These are phyloP conservation scores for Rhexocercosporidium sp. DNA, from an alignment of 2,329 filamentous ascomycete species.

Conservation along the genomic window DNA sequence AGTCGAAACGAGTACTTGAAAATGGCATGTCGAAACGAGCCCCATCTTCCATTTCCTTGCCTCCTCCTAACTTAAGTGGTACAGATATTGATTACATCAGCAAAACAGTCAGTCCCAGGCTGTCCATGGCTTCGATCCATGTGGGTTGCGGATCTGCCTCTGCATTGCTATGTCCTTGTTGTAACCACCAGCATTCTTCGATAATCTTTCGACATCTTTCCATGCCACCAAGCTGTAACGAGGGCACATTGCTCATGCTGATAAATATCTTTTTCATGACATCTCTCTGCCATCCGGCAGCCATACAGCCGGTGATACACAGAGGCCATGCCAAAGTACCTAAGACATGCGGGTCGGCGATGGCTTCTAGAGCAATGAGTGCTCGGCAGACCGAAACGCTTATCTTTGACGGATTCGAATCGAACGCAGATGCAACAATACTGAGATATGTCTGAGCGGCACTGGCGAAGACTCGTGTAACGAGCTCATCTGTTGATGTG, in stretches of 20 bases:
- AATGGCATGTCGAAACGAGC: slow-evolving; percentile 7
- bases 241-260: background rate
- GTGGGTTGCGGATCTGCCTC: background rate
- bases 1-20: background rate
- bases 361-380: background rate
- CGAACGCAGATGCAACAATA: background rate
- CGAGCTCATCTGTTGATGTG: background rate
- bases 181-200: slow-evolving; percentile 6
- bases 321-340: background rate
- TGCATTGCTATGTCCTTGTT: background rate
- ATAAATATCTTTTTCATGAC: slow-evolving; percentile 4
- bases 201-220: slow-evolving; percentile 1
- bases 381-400: background rate
- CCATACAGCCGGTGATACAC: slow-evolving; percentile 8
- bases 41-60: too few relatives aligned
- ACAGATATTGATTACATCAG: background rate
- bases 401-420: background rate
- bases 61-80: too few relatives aligned
- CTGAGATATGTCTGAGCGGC: background rate
- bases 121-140: slow-evolving; percentile 6
- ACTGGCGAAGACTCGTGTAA: background rate
- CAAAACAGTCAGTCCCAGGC: background rate
- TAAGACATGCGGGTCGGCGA: background rate
- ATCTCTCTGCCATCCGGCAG: background rate
- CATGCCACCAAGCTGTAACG: background rate